phyloP scores from a whole-genome alignment of 148 eudicot species.

The Camellia granthamiana region DNA sequence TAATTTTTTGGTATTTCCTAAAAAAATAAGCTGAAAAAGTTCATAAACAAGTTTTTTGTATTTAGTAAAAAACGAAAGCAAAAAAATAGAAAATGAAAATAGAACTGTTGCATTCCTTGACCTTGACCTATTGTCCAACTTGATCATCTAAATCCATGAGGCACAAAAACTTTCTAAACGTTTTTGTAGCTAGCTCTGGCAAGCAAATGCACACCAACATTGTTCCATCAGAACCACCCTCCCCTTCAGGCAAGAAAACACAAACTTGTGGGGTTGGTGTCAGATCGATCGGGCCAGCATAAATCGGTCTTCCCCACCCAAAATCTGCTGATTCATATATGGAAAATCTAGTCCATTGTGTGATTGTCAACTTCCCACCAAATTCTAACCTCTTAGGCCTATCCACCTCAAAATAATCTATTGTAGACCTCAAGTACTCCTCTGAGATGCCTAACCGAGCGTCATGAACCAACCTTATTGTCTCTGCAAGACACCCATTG shows the following conservation, averaged over 20 bases:
- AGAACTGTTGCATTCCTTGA: not conserved
- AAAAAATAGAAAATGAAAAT: too few species aligned
- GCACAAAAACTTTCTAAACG: conserved; percentile 45
- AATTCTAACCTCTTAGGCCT: conserved; percentile 85
- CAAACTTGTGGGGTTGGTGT: conserved; percentile 95
- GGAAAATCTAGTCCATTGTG: conserved; percentile 93
- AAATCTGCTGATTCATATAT: conserved; percentile 90
- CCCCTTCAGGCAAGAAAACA: conserved; percentile 69
- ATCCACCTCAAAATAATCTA: conserved; percentile 60
- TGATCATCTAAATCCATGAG: conserved; percentile 19
- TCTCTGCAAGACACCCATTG: conserved; percentile 30
- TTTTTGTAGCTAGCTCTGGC: conserved; percentile 58
- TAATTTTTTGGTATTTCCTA: too few species aligned
- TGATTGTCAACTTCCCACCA: conserved; percentile 79
- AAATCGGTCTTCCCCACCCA: conserved; percentile 79
- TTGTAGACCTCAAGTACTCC: conserved; percentile 70
- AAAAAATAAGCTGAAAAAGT: too few species aligned
- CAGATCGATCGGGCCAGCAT: conserved; percentile 88
- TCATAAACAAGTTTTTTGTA: too few species aligned
- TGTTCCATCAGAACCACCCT: conserved; percentile 39
- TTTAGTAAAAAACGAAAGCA: too few species aligned
- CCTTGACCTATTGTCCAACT: not conserved
- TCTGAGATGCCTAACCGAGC: conserved; percentile 64
- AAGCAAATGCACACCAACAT: conserved; percentile 87
- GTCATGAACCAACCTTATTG: conserved; percentile 50